Percentiles rank a stretch among this genome's conserved stretches.
Conservation (phyloP, 495 filamentous ascomycete species). For the Wilcoxina mikolae region DNA sequence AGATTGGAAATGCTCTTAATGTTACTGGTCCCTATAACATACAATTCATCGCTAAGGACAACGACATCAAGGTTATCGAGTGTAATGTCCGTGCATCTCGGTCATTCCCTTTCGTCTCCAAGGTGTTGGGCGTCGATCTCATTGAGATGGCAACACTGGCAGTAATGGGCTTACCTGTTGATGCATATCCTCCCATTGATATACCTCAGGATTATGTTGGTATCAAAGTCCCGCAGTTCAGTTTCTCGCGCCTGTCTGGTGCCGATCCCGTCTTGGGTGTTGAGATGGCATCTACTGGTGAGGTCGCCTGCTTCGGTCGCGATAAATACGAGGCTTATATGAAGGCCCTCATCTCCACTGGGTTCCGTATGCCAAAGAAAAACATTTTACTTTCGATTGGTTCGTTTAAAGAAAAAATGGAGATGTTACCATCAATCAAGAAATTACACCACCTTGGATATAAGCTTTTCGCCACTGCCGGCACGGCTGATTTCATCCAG, state of each 20-base stretch:
- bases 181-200: conserved; percentile 60
- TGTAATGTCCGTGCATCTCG: conserved; percentile 94
- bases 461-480: conserved; percentile 88
- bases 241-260: conserved; percentile 88
- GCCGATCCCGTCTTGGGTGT: conserved; percentile 94
- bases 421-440: conserved; percentile 83
- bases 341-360: conserved; percentile 87
- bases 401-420: conserved; percentile 91
- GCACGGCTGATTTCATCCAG: conserved; percentile 89
- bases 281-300: conserved; percentile 97
- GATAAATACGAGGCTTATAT: conserved; percentile 97
- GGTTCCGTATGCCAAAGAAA: conserved; percentile 88
- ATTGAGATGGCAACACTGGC: conserved; percentile 99
- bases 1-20: conserved; percentile 89
- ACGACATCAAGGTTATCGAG: conserved; percentile 99
- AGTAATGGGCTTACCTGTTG: conserved; percentile 71
- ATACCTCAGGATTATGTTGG: conserved; percentile 74
- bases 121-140: conserved; percentile 94
- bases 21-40: conserved; percentile 97
- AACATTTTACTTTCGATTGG: conserved; percentile 94
- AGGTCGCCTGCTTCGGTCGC: conserved; percentile 88
- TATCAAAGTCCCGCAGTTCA: conserved; percentile 98
- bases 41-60: conserved; percentile 98
- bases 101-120: conserved; percentile 96
- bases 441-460: conserved; percentile 79